Conservation (phyloP, 768 basidiomycete genomes). For the Vishniacozyma victoriae region DNA sequence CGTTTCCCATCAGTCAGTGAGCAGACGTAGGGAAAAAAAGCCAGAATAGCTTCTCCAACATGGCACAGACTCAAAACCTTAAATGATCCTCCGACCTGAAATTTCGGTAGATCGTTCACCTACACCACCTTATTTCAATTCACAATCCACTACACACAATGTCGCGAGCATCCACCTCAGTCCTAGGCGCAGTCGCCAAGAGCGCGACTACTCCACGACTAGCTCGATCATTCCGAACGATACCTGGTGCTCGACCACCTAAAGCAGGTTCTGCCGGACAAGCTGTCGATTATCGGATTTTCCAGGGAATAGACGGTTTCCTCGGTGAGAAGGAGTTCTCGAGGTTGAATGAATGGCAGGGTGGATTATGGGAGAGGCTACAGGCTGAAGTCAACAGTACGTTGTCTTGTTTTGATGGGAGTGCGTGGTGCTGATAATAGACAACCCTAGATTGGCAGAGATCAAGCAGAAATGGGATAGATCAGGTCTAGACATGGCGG, state of each 20-base stretch:
- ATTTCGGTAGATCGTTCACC: no score
- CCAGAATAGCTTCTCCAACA: no score
- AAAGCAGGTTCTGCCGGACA: slow-evolving; percentile 4
- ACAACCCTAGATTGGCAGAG: slow-evolving; percentile 30
- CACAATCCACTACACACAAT: no score
- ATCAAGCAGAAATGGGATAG: slow-evolving; percentile 38
- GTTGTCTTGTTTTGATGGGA: slow-evolving; percentile 4
- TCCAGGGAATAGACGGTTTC: slow-evolving; percentile 26
- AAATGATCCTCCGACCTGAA: no score
- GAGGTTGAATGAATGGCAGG: slow-evolving; percentile 36
- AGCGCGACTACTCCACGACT: neutral
- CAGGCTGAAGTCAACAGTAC: slow-evolving; percentile 43
- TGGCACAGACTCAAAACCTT: no score
- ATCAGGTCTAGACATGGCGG: slow-evolving; percentile 32
- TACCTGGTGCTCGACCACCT: neutral
- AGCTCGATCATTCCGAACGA: neutral
- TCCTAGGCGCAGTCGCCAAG: slow-evolving; percentile 6
- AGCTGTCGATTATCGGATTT: slow-evolving; percentile 27
- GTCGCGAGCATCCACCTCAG: slow-evolving; percentile 4
- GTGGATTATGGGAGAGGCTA: slow-evolving; percentile 38
- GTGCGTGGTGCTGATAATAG: slow-evolving; percentile 8
- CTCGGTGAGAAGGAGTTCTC: slow-evolving; percentile 31
- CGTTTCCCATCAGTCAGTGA: no score
- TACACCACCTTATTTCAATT: no score
- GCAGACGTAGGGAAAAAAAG: no score